Base-by-base conservation (phyloP, 2,329 filamentous ascomycete species). In the Cryphonectria parasitica region DNA sequence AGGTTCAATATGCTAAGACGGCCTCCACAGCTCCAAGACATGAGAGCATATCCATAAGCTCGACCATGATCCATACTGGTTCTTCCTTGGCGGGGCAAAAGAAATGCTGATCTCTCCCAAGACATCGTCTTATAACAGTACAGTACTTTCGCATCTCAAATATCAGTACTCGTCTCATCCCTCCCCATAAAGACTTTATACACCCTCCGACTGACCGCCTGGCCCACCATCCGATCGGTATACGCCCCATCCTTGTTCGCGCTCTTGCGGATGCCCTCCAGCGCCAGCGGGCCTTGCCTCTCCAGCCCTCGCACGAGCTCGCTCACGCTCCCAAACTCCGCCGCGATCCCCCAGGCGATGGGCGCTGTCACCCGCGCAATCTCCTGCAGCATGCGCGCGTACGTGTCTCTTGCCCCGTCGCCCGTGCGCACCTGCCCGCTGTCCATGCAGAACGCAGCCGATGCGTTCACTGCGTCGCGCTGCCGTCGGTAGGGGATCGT, bases 361-460 rank as follows among this genome's bases (percentile, higher is more conserved):
- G 91, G 88, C 0, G 89, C 87, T 7, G 93, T 95, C 22, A 95
- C 86, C 22, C 92, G 87, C 19, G 85, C 84, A 56, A 95, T 88
- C 80, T 94, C 90, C 79, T 94, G 90, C 66, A 96, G 81, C 92
- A 95, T 93, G 74, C 88, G 88, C 61, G 89, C 82, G 73, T 91
- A 95, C 0, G 90, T 93, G 75, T 95, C 92, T 8, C 82, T 78
- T 1, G 85, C 81, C 60, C 88, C 87, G 39, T 91, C 87, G 39
- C 92, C 92, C 0, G 89, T 88, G 68, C 88, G 89, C 58, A 95
- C 91, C 79, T 95, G 92, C 0, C 92, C 92, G 0, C 84, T 83
- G 67, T 93, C 92, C 91, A 95, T 94, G 80, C 92, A 95, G 78
- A 95, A 95, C 0, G 87, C 85, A 1, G 88, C 89, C 17, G 86